Conservation (phyloP, 768 basidiomycete species). For the Trametes punicea region DNA sequence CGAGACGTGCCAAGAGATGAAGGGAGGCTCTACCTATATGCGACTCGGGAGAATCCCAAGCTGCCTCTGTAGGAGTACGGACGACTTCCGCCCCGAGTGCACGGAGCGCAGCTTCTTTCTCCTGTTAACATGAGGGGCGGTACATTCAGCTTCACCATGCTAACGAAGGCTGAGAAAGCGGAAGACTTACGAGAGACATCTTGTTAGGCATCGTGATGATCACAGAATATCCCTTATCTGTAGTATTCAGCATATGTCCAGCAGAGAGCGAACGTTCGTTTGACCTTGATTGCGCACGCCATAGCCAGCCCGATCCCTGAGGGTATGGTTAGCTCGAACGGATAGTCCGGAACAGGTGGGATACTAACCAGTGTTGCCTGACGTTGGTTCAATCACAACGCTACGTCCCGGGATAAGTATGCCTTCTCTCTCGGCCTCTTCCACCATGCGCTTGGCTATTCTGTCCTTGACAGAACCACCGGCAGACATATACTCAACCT, state of each 20-base stretch:
- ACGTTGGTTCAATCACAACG: slow-evolving; percentile 93
- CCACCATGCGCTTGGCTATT: slow-evolving; percentile 95
- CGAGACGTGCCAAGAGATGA: slow-evolving; percentile 42
- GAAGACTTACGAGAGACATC: slow-evolving; percentile 70
- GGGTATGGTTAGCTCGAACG: not conserved
- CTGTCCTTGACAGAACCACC: slow-evolving; percentile 96
- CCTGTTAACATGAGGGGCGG: slow-evolving; percentile 40
- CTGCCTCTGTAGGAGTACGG: slow-evolving; percentile 86
- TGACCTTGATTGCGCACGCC: slow-evolving; percentile 90
- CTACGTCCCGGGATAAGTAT: slow-evolving; percentile 82
- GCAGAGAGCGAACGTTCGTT: slow-evolving; percentile 11
- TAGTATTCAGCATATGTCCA: slow-evolving; percentile 64
- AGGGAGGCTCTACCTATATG: slow-evolving; percentile 76
- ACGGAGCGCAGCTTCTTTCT: slow-evolving; percentile 90
- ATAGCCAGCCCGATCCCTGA: slow-evolving; percentile 91
- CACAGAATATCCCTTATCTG: slow-evolving; percentile 87
- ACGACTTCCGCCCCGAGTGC: slow-evolving; percentile 93
- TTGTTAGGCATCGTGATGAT: slow-evolving; percentile 92
- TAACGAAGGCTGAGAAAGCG: too few relatives aligned
- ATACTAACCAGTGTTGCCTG: slow-evolving; percentile 82
- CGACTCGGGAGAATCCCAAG: slow-evolving; percentile 86
- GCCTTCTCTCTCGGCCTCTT: slow-evolving; percentile 88
- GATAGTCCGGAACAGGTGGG: too few relatives aligned
- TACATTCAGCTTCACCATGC: too few relatives aligned
- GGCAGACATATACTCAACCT: slow-evolving; percentile 85